phyloP scores from a whole-genome alignment of 495 filamentous ascomycete genomes.

The Penicillium waksmanii region DNA sequence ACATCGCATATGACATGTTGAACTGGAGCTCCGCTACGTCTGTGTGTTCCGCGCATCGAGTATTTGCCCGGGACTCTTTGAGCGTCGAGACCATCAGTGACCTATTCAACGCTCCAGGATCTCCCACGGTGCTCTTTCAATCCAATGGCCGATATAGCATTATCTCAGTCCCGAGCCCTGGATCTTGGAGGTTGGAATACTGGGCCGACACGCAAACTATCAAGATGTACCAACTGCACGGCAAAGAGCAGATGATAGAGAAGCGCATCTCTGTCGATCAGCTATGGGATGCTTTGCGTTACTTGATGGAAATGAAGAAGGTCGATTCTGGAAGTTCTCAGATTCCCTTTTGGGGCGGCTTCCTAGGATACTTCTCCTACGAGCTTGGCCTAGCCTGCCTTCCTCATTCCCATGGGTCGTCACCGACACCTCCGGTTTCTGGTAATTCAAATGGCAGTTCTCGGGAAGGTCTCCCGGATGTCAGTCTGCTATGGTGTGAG shows the following conservation, averaged over 20 bases:
- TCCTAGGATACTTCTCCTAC: conserved; percentile 89
- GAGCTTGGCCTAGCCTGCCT: conserved; percentile 72
- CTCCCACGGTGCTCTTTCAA: conserved; percentile 46
- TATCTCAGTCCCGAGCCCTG: conserved; percentile 45
- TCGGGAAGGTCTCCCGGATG: conserved; percentile 62
- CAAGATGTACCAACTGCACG: conserved; percentile 27
- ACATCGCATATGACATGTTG: conserved; percentile 40
- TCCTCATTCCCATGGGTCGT: conserved; percentile 34
- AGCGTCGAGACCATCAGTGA: conserved; percentile 42
- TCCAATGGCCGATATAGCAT: conserved; percentile 47
- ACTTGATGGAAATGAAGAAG: conserved; percentile 58
- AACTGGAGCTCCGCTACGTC: conserved; percentile 42
- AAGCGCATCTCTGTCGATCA: conserved; percentile 33
- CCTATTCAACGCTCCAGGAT: conserved; percentile 38
- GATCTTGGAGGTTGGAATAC: conserved; percentile 50
- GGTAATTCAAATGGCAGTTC: conserved; percentile 7
- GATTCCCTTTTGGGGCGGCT: conserved; percentile 81
- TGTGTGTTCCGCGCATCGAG: conserved; percentile 30
- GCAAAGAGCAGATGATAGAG: conserved; percentile 16
- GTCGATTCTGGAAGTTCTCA: conserved; percentile 43
- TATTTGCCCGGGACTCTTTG: conserved; percentile 23
- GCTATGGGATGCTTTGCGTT: conserved; percentile 47
- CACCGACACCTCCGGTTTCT: conserved; percentile 5
- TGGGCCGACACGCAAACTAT: conserved; percentile 30
- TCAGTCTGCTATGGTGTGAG: conserved; percentile 76